phyloP scores from a whole-genome alignment of 2,329 filamentous ascomycete species.

The Aspergillus sclerotialis region DNA sequence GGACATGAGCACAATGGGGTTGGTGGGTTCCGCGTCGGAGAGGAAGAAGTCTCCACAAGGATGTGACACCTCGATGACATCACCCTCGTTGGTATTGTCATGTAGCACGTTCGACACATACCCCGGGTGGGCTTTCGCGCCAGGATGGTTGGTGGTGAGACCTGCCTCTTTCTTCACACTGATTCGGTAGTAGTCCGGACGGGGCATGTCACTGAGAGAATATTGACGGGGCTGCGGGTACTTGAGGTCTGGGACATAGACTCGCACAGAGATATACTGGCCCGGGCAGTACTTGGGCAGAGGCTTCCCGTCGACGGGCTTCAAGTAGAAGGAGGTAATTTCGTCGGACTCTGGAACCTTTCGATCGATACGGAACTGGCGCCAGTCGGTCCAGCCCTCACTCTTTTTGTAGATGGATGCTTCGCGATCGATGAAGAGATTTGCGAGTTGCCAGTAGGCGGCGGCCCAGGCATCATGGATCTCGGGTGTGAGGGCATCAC shows the following conservation, averaged over 20 bases:
- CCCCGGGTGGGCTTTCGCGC: slow-evolving; percentile 49
- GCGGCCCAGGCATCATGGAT: slow-evolving; percentile 62
- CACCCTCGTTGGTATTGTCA: slow-evolving; percentile 54
- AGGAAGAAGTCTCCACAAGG: slow-evolving; percentile 58
- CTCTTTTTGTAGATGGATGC: slow-evolving; percentile 55
- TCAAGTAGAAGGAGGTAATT: slow-evolving; percentile 64
- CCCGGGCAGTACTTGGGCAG: slow-evolving; percentile 61
- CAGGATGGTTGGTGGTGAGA: slow-evolving; percentile 38
- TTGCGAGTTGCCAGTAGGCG: slow-evolving; percentile 67
- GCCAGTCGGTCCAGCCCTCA: slow-evolving; percentile 60
- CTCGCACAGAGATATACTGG: slow-evolving; percentile 62
- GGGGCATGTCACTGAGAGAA: slow-evolving; percentile 61
- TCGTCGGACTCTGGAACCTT: slow-evolving; percentile 62
- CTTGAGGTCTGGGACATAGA: slow-evolving; percentile 53
- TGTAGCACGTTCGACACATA: slow-evolving; percentile 65
- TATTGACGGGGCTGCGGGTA: slow-evolving; percentile 64
- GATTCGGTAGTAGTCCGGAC: slow-evolving; percentile 59
- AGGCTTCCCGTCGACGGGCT: slow-evolving; percentile 54
- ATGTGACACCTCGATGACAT: slow-evolving; percentile 59
- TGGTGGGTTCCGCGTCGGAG: slow-evolving; percentile 22
- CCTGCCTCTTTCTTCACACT: slow-evolving; percentile 63
- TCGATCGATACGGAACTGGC: slow-evolving; percentile 57
- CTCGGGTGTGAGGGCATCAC: slow-evolving; percentile 58
- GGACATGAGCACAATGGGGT: slow-evolving; percentile 55
- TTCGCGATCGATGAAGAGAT: slow-evolving; percentile 64